Percentiles rank a stretch among this genome's conserved stretches.
Evolutionary conservation across 139 green algal genomes (phyloP).

Genomic region (Nannochloris sp.): DNA sequence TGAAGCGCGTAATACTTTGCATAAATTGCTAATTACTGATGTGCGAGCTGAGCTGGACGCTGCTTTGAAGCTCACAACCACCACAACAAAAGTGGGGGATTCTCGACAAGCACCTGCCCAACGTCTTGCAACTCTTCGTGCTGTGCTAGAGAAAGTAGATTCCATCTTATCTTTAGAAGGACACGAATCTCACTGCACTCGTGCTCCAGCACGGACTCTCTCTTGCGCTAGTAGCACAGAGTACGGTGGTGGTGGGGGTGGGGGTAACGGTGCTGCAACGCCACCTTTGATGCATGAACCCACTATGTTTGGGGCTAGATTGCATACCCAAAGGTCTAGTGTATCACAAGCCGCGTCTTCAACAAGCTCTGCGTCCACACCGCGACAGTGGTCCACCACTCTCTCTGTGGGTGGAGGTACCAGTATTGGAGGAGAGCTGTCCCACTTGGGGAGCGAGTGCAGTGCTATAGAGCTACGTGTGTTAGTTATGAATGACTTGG

Average conservation of each 20-base stretch:
- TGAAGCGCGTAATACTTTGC: conserved; percentile 15
- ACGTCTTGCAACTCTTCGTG: conserved; percentile 7
- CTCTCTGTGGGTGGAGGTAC: neutral
- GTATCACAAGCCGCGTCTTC: neutral
- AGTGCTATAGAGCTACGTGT: neutral
- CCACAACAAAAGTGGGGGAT: conserved; percentile 1
- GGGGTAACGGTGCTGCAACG: neutral
- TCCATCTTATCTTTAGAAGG: conserved; percentile 15
- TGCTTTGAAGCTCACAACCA: conserved; percentile 28
- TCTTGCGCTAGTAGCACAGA: conserved; percentile 5
- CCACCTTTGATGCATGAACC: neutral
- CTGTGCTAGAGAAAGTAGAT: conserved; percentile 49
- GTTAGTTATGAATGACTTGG: neutral
- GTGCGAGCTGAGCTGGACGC: conserved; percentile 36
- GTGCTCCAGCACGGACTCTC: neutral
- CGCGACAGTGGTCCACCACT: neutral
- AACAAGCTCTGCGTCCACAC: neutral
- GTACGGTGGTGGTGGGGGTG: neutral
- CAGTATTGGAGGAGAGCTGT: too few species aligned
- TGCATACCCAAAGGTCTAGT: neutral
- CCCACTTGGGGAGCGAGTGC: neutral
- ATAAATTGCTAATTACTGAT: conserved; percentile 23
- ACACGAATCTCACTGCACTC: neutral
- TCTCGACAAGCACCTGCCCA: conserved; percentile 15
- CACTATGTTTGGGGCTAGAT: neutral